These are phyloP conservation scores for Leishmania aethiopica DNA, from an alignment of 208 protist genomes.

Conservation along the genomic window DNA sequence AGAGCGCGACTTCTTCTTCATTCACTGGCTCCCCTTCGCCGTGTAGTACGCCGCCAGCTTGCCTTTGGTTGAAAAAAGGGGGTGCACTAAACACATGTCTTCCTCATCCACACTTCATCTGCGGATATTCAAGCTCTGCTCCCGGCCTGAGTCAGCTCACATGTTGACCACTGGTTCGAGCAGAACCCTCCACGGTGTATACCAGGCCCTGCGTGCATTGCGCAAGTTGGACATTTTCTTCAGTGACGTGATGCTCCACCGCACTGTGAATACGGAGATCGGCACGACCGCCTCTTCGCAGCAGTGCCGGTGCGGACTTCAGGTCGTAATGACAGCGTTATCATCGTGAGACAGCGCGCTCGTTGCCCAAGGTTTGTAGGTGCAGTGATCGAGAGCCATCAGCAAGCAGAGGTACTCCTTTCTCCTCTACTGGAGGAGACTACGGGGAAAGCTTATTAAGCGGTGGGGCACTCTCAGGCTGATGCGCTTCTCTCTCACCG, in stretches of 20 bases:
- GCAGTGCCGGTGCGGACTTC: not conserved
- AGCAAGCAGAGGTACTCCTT: not conserved
- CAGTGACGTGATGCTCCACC: conserved; percentile 31
- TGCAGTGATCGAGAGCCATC: not conserved
- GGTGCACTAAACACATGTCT: not conserved
- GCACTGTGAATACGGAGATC: conserved; percentile 26
- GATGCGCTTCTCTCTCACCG: not conserved
- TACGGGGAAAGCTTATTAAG: not conserved
- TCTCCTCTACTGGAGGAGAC: not conserved
- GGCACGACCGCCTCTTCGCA: conserved; percentile 15
- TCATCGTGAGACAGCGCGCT: conserved; percentile 27
- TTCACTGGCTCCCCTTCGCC: not conserved
- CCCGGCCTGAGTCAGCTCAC: not conserved
- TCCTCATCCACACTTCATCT: not conserved
- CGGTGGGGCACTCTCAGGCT: not conserved
- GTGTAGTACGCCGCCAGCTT: not conserved
- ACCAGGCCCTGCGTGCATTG: conserved; percentile 13
- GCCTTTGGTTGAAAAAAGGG: not conserved
- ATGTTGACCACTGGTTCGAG: not conserved
- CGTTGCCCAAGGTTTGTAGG: not conserved
- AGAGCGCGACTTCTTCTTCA: not conserved
- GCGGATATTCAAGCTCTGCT: not conserved
- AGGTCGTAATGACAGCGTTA: conserved; percentile 23
- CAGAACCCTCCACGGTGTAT: not conserved
- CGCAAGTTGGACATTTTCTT: conserved; percentile 19